A percentile compares a stretch with the other conserved stretches of the same genome.
Evolutionary conservation across 192 early-diverging fungal genomes (phyloP).

Genomic region (Piromyces sp.): DNA sequence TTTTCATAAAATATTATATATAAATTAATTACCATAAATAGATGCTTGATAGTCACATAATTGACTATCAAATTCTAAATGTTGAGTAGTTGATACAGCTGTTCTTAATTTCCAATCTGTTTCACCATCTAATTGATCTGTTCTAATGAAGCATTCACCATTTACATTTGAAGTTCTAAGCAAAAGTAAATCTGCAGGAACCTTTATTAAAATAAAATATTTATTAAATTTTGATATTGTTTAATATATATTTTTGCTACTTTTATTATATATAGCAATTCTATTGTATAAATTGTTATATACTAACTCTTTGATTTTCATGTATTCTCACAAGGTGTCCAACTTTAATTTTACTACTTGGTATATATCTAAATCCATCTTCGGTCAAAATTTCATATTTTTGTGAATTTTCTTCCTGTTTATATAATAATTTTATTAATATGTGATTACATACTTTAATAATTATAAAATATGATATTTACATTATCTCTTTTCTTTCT

Average conservation of each 20-base stretch:
- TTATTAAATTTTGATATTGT: no score
- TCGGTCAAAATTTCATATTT: slow-evolving; percentile 43
- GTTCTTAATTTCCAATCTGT: slow-evolving; percentile 91
- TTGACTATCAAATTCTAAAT: slow-evolving; percentile 32
- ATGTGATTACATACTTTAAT: no score
- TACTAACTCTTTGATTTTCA: slow-evolving; percentile 62
- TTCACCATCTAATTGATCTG: slow-evolving; percentile 93
- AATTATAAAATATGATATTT: no score
- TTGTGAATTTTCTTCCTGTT: slow-evolving; percentile 76
- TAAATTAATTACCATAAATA: slow-evolving; percentile 40
- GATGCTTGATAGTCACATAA: slow-evolving; percentile 45
- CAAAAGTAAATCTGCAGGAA: slow-evolving; percentile 83
- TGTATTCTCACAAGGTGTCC: slow-evolving; percentile 71
- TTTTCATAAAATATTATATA: neutral
- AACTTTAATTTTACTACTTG: slow-evolving; percentile 68
- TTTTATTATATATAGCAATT: no score
- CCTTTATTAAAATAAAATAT: slow-evolving; percentile 11
- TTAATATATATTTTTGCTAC: no score
- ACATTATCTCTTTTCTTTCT: slow-evolving; percentile 52
- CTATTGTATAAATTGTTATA: no score
- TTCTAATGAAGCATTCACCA: slow-evolving; percentile 86
- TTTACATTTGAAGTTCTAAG: slow-evolving; percentile 61
- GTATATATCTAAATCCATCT: slow-evolving; percentile 36
- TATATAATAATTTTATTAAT: no score
- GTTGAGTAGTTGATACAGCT: slow-evolving; percentile 67